Percentiles rank a stretch among this genome's conserved stretches.
These are phyloP conservation scores for Apiosordaria backusii DNA, from an alignment of 495 filamentous ascomycete species.

Conservation along the genomic window DNA sequence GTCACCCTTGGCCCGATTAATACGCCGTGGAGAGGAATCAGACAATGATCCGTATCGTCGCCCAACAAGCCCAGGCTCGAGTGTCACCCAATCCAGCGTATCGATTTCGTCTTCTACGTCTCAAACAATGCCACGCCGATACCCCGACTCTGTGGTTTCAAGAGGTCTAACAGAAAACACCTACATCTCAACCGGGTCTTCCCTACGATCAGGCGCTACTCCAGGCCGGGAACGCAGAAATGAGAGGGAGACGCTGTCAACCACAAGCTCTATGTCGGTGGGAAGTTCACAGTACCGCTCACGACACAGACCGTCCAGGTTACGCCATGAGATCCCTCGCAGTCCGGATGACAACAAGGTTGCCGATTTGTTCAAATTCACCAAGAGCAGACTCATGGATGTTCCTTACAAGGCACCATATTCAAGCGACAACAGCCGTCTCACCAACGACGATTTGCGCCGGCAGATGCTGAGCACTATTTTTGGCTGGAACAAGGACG, in stretches of 20 bases:
- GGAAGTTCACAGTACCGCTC: conserved; percentile 59
- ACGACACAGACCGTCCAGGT: conserved; percentile 59
- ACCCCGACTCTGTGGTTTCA: conserved; percentile 46
- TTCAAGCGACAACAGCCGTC: conserved; percentile 55
- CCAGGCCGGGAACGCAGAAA: conserved; percentile 37
- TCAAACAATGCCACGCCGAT: conserved; percentile 32
- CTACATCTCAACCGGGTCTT: conserved; percentile 61
- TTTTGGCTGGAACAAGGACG: conserved; percentile 91
- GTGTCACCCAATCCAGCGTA: conserved; percentile 61
- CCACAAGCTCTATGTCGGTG: conserved; percentile 57
- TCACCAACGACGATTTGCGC: conserved; percentile 81
- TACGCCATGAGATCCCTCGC: conserved; percentile 75
- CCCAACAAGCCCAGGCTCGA: conserved; percentile 60
- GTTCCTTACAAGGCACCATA: conserved; percentile 70
- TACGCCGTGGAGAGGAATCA: conserved; percentile 51
- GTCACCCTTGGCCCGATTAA: conserved; percentile 64
- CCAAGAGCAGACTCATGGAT: conserved; percentile 66
- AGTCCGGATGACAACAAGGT: conserved; percentile 59
- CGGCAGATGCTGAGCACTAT: conserved; percentile 90
- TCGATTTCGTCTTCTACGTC: conserved; percentile 52
- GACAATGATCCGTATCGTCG: conserved; percentile 55
- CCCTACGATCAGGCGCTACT: conserved; percentile 42
- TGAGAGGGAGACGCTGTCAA: conserved; percentile 57
- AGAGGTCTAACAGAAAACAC: conserved; percentile 54
- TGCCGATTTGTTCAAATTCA: conserved; percentile 67